phyloP scores from a whole-genome alignment of 495 filamentous ascomycete species.

The Penicillium nucicola region DNA sequence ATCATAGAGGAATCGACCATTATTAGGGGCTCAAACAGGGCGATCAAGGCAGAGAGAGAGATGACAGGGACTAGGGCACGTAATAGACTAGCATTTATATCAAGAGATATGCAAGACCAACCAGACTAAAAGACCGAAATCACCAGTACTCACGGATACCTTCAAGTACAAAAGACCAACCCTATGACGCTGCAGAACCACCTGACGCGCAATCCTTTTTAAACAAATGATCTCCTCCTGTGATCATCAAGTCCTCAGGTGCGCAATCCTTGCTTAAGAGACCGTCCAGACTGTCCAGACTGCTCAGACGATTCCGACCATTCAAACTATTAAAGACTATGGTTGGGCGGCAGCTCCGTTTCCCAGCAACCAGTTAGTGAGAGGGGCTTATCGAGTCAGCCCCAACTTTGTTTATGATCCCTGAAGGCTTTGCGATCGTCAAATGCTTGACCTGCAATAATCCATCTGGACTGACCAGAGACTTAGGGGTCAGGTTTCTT shows the following conservation, averaged over 20 bases:
- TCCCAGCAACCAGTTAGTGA: constrained; percentile 10
- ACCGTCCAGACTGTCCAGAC: too few relatives aligned
- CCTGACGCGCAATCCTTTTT: constrained; percentile 2
- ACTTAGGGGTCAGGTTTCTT: not conserved
- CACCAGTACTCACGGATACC: too few relatives aligned
- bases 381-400: constrained; percentile 10
- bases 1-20: not conserved
- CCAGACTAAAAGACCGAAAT: too few relatives aligned
- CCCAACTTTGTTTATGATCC: constrained; percentile 7
- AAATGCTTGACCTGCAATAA: constrained; percentile 1
- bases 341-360: not conserved
- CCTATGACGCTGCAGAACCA: constrained; percentile 5
- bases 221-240: not conserved
- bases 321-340: too few relatives aligned
- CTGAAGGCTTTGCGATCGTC: constrained; percentile 5
- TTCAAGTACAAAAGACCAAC: too few relatives aligned
- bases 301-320: too few relatives aligned
- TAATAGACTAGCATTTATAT: not conserved
- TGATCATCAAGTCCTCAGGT: not conserved
- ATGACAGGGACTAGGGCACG: not conserved
- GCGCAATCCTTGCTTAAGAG: not conserved
- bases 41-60: too few relatives aligned
- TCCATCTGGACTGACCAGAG: not conserved
- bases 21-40: too few relatives aligned
- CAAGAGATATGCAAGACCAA: not conserved